These are phyloP conservation scores for Candida xiaguanensis DNA, from an alignment of 805 yeast genomes.

Conservation along the genomic window DNA sequence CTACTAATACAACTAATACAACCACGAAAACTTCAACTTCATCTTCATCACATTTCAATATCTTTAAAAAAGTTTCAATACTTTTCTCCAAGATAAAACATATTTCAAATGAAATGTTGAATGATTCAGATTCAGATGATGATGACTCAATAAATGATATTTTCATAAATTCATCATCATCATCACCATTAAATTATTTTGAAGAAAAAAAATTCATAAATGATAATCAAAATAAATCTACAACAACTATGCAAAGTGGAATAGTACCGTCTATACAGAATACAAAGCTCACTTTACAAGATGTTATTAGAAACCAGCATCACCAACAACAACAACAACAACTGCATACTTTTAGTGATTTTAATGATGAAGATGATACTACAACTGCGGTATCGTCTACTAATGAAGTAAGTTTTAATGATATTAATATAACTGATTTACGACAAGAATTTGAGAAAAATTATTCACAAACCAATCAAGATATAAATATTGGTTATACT, in stretches of 20 bases:
- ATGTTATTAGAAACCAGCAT: conserved; percentile 8
- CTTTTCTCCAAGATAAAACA: conserved; percentile 32
- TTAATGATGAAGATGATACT: conserved; percentile 12
- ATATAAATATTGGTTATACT: conserved; percentile 44
- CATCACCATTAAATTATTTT: conserved; percentile 1
- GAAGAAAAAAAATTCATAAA: conserved; percentile 33
- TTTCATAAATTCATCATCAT: conserved; percentile 36
- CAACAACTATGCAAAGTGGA: not conserved
- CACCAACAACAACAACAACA: not conserved
- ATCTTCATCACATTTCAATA: conserved; percentile 16
- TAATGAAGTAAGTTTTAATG: conserved; percentile 15
- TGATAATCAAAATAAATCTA: conserved; percentile 24
- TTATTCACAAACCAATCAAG: not conserved
- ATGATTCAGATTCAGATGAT: conserved; percentile 44
- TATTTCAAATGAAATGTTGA: conserved; percentile 47
- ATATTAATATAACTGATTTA: conserved; percentile 23
- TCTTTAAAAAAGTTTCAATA: conserved; percentile 36
- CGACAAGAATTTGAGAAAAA: conserved; percentile 27
- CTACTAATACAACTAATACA: not conserved
- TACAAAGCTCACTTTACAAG: conserved; percentile 9
- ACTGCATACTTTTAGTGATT: not conserved
- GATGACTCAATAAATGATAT: conserved; percentile 32
- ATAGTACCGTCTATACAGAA: conserved; percentile 7
- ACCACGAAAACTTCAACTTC: conserved; percentile 2
- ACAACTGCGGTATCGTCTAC: conserved; percentile 3